Percentiles rank a stretch among this genome's conserved stretches.
Evolutionary conservation across 305 asterid genomes (phyloP).

Genomic region (Solanum chacoense): DNA sequence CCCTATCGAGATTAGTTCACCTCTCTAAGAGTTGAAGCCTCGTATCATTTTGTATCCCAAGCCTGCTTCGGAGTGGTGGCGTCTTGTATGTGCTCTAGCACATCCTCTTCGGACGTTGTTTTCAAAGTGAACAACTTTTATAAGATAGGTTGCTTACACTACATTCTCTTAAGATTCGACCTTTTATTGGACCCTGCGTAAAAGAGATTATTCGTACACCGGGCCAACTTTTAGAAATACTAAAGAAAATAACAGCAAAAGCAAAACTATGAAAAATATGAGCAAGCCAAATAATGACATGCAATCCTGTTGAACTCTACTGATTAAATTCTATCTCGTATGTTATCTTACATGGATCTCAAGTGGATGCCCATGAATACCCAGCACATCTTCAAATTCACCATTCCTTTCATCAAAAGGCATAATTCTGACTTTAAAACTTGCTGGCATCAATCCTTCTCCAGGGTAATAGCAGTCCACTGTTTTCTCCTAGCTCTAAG

Average conservation of each 20-base stretch:
- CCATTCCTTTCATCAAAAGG: conserved; percentile 52
- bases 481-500: conserved; percentile 77
- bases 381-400: conserved; percentile 69
- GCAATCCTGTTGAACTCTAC: background rate
- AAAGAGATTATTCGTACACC: background rate
- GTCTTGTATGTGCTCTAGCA: background rate
- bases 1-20: too few relatives aligned
- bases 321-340: background rate
- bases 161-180: background rate
- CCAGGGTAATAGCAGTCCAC: conserved; percentile 77
- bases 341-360: conserved; percentile 55
- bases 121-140: background rate
- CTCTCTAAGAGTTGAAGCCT: background rate
- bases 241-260: background rate
- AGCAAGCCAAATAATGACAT: background rate
- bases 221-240: background rate
- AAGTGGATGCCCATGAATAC: conserved; percentile 75
- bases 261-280: background rate
- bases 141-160: background rate
- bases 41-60: too few relatives aligned
- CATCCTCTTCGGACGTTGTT: background rate
- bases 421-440: conserved; percentile 53
- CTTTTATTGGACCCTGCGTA: background rate
- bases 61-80: too few relatives aligned
- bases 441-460: conserved; percentile 83